Conservation (phyloP, 805 yeast genomes). For the Monosporozyma siamensis region DNA sequence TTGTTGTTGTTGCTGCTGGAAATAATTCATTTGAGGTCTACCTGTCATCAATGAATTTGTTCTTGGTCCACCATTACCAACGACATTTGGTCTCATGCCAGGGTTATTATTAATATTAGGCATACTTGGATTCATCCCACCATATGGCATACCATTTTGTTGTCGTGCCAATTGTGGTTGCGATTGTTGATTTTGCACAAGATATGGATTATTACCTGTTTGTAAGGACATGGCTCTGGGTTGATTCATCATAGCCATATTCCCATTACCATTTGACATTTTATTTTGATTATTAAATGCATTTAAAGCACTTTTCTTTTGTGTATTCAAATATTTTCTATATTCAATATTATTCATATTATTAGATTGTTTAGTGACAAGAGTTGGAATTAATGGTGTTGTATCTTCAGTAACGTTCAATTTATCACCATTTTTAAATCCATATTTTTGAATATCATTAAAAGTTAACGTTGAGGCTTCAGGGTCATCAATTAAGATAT, state of each 20-base stretch:
- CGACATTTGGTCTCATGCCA: background rate
- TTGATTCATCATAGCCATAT: constrained; percentile 2
- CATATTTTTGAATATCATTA: constrained; percentile 52
- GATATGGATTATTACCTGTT: constrained; percentile 3
- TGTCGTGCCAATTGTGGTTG: background rate
- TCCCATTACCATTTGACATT: background rate
- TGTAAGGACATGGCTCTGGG: constrained; percentile 30
- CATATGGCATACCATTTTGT: constrained; percentile 1
- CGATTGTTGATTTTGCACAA: background rate
- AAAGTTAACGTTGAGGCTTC: constrained; percentile 42
- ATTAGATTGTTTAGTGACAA: constrained; percentile 32
- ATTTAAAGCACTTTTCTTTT: constrained; percentile 48
- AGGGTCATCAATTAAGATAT: constrained; percentile 23
- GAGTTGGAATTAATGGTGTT: constrained; percentile 67
- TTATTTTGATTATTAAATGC: constrained; percentile 33
- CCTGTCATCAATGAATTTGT: constrained; percentile 8
- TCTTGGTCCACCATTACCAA: constrained; percentile 6
- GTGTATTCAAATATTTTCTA: constrained; percentile 59
- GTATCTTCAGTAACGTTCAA: constrained; percentile 52
- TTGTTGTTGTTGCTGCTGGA: constrained; percentile 4
- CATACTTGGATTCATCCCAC: background rate
- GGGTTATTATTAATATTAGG: background rate
- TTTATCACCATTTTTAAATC: constrained; percentile 51
- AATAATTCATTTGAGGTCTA: constrained; percentile 1
- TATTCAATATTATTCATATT: constrained; percentile 48